phyloP scores from a whole-genome alignment of 805 yeast genomes.

The Hanseniaspora lindneri region DNA sequence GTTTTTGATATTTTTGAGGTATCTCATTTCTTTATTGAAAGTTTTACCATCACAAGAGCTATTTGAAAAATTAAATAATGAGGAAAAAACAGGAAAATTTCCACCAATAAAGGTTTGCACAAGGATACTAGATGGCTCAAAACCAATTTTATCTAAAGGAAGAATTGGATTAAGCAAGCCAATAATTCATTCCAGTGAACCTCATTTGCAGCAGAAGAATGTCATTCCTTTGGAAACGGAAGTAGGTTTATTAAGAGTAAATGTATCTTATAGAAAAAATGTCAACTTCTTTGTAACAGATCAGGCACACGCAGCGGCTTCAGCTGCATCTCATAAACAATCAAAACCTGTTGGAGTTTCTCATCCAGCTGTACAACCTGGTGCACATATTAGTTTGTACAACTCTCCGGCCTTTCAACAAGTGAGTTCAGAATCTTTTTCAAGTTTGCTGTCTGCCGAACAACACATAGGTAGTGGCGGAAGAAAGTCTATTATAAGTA shows the following conservation, averaged over 20 bases:
- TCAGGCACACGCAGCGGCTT: slow-evolving; percentile 30
- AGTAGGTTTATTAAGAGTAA: slow-evolving; percentile 57
- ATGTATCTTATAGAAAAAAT: slow-evolving; percentile 70
- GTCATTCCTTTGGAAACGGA: slow-evolving; percentile 65
- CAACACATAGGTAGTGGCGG: slow-evolving; percentile 4
- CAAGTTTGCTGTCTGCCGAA: slow-evolving; percentile 4
- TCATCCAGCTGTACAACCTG: background rate
- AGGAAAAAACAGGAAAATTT: slow-evolving; percentile 25
- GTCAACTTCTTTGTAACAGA: slow-evolving; percentile 56
- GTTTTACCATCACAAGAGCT: slow-evolving; percentile 64
- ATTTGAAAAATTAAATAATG: slow-evolving; percentile 34
- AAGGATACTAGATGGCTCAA: slow-evolving; percentile 61
- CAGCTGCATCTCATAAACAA: background rate
- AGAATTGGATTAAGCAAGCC: slow-evolving; percentile 72
- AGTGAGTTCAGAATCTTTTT: slow-evolving; percentile 1
- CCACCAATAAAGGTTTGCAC: slow-evolving; percentile 35
- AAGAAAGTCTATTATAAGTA: slow-evolving; percentile 5
- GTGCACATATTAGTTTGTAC: background rate
- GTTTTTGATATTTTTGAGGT: slow-evolving; percentile 60
- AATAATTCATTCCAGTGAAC: slow-evolving; percentile 34
- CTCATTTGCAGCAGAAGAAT: slow-evolving; percentile 49
- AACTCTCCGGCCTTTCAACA: slow-evolving; percentile 8
- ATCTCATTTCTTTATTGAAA: slow-evolving; percentile 52
- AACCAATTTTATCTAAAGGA: slow-evolving; percentile 69
- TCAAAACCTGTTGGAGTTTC: background rate